Conservation (phyloP, 805 yeast species). For the Sugiyamaella qingdaonensis region DNA sequence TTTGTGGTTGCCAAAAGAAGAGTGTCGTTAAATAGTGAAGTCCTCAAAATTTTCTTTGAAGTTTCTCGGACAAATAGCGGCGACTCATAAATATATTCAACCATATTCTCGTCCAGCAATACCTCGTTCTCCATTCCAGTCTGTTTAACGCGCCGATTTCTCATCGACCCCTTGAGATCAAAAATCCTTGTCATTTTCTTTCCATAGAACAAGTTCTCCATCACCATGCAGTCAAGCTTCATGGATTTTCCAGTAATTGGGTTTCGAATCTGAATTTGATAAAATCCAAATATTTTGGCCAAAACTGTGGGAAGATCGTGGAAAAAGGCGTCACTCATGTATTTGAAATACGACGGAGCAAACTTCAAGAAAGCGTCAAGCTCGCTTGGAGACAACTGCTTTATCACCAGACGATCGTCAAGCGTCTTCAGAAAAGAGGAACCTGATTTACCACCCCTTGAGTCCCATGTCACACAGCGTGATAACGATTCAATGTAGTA, state of each 20-base stretch:
- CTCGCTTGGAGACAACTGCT: constrained; percentile 83
- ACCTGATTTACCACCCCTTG: constrained; percentile 95
- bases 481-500: constrained; percentile 84
- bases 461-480: constrained; percentile 92
- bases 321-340: constrained; percentile 90
- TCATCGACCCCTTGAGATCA: constrained; percentile 96
- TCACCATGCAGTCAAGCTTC: constrained; percentile 85
- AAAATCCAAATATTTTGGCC: constrained; percentile 93
- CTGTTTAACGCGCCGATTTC: constrained; percentile 93
- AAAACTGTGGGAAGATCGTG: constrained; percentile 92
- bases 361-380: constrained; percentile 89
- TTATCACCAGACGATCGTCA: constrained; percentile 84
- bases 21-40: constrained; percentile 94
- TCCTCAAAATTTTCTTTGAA: constrained; percentile 77
- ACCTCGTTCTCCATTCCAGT: constrained; percentile 96
- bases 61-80: constrained; percentile 93
- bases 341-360: constrained; percentile 95
- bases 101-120: constrained; percentile 93
- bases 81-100: constrained; percentile 92
- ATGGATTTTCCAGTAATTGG: constrained; percentile 69
- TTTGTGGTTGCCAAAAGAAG: constrained; percentile 92
- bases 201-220: constrained; percentile 92
- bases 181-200: constrained; percentile 78
- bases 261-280: constrained; percentile 85
- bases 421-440: constrained; percentile 88